These are phyloP conservation scores for Phytophthora vignae DNA, from an alignment of 352 stramenopile species.

Conservation along the genomic window DNA sequence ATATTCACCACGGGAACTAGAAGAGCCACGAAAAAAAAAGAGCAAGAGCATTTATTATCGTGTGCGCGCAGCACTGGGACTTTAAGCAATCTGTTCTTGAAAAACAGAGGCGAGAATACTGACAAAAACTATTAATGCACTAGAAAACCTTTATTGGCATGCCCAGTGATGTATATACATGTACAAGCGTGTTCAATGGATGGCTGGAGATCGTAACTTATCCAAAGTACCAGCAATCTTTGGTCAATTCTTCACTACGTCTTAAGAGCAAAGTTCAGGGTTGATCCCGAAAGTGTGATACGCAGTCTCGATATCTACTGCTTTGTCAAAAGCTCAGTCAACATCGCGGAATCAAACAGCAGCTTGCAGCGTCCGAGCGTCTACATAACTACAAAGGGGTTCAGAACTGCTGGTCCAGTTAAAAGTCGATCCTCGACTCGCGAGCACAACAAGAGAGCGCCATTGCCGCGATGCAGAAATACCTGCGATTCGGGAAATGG, in stretches of 20 bases:
- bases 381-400: too few relatives aligned
- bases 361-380: too few relatives aligned
- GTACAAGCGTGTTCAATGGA: neutral
- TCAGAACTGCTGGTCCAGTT: too few relatives aligned
- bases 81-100: conserved; percentile 2
- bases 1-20: neutral
- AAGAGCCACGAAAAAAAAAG: neutral
- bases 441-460: too few relatives aligned
- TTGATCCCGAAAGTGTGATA: too few relatives aligned
- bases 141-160: neutral
- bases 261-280: neutral
- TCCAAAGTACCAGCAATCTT: neutral
- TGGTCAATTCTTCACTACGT: neutral
- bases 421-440: too few relatives aligned
- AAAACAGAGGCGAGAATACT: neutral
- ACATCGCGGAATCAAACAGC: too few relatives aligned
- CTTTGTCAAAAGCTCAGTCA: neutral
- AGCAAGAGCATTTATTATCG: neutral
- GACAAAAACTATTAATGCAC: neutral
- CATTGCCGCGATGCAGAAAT: too few relatives aligned
- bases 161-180: neutral
- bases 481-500: too few relatives aligned
- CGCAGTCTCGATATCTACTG: too few relatives aligned
- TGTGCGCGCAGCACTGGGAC: neutral
- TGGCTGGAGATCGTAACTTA: neutral